Base-by-base conservation (phyloP, 1,284 basidiomycete genomes). In the Gymnopus androsaceus region DNA sequence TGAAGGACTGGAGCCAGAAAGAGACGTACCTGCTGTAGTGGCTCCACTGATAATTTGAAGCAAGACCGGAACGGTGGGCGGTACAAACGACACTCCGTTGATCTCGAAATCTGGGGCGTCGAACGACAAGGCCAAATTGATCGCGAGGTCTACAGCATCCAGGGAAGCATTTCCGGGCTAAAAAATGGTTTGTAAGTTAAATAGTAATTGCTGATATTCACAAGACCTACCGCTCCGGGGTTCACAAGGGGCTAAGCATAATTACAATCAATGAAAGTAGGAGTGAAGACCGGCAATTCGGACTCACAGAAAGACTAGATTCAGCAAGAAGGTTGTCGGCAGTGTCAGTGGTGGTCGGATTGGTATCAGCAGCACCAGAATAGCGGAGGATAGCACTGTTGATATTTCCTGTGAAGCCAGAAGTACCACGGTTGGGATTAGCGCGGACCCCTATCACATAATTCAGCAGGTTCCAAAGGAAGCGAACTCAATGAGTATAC, bases 371-470 rank as follows among this genome's bases (percentile, higher is more conserved):
- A 9, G 69, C 69, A 14, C 66, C 67, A 14, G 36, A 40, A 48
- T 71, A 71, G 14, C 68, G 66, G 3, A 71, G 57, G 23, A 71
- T 66, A 31, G 68, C 70, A 50, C 56, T 64, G 46, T 68, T 69
- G 19, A 68, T 61, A 3, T 63, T 64, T 25, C 58, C 47, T n/a
- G 50, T 42, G 42, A 64, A 64, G 19, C 63, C 63, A 2, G 57
- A 60, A n/a, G 42, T 47, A 19, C 62, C 64, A 4, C 25, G 33
- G 21, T 38, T 58, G 3, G 67, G 65, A 41, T 62, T 61, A 7
- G 65, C 65, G 23, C 63, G 58, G 37, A 67, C 64, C 64, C 61
- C 62, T 64, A 47, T 9, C 3, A 30, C 44, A 9, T 8, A 25
- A 21, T 3, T 38, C 4, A 15, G 19, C 25, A 23, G 3, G 6